Conservation (phyloP, 1,139 yeast genomes). For the Suhomyces guaymorum region DNA sequence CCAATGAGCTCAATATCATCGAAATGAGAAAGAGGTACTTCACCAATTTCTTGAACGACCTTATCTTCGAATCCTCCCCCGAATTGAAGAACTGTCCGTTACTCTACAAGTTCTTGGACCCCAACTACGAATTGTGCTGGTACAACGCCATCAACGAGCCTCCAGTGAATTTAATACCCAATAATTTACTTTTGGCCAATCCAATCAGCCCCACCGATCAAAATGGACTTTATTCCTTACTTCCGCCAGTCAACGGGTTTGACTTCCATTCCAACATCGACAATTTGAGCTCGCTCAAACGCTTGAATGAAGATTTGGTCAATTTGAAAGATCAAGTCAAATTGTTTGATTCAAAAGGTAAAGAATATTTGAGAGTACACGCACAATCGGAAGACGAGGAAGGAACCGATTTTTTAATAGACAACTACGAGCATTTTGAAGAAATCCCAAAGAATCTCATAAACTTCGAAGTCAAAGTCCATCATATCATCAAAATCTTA, state of each 20-base stretch:
- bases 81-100: slow-evolving; percentile 32
- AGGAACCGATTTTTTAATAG: slow-evolving; percentile 10
- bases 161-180: slow-evolving; percentile 44
- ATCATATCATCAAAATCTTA: slow-evolving; percentile 35
- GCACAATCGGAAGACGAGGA: slow-evolving; percentile 9
- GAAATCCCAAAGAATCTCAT: slow-evolving; percentile 38
- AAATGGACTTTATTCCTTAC: slow-evolving; percentile 45
- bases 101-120: slow-evolving; percentile 48
- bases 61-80: slow-evolving; percentile 31
- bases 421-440: slow-evolving; percentile 18
- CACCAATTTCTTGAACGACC: slow-evolving; percentile 38
- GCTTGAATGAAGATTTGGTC: slow-evolving; percentile 39
- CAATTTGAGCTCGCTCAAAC: slow-evolving; percentile 34
- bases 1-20: slow-evolving; percentile 40
- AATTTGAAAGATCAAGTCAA: slow-evolving; percentile 38
- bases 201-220: slow-evolving; percentile 50
- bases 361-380: slow-evolving; percentile 14
- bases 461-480: slow-evolving; percentile 37
- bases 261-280: slow-evolving; percentile 35
- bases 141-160: slow-evolving; percentile 49
- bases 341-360: slow-evolving; percentile 32
- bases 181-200: slow-evolving; percentile 42
- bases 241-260: slow-evolving; percentile 43
- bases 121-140: slow-evolving; percentile 52
- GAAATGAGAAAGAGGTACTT: slow-evolving; percentile 47